phyloP scores from a whole-genome alignment of 352 stramenopile genomes.

The Phytophthora cactorum region DNA sequence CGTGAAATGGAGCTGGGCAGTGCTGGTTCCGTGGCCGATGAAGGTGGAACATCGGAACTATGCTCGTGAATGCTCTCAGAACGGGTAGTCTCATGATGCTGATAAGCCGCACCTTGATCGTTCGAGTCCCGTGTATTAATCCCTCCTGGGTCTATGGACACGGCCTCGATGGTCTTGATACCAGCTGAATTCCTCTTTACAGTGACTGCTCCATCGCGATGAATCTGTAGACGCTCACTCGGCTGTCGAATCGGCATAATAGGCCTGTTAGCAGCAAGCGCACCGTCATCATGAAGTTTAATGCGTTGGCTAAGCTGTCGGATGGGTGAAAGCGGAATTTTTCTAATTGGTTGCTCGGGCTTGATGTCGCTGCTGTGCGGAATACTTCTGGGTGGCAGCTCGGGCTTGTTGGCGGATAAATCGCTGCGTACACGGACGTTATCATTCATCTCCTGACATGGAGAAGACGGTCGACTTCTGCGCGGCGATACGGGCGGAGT shows the following conservation, averaged over 20 bases:
- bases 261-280: slow-evolving; percentile 13
- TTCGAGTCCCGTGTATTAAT: slow-evolving; percentile 7
- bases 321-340: slow-evolving; percentile 17
- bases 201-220: slow-evolving; percentile 9
- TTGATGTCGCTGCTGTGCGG: slow-evolving; percentile 8
- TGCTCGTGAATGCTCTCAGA: slow-evolving; percentile 8
- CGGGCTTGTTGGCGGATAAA: background rate
- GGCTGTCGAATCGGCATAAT: slow-evolving; percentile 14
- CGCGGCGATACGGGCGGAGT: slow-evolving; percentile 1
- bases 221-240: slow-evolving; percentile 18
- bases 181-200: background rate
- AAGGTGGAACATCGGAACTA: background rate
- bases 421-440: background rate
- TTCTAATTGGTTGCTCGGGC: background rate
- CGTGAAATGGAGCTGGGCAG: slow-evolving; percentile 8
- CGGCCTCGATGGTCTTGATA: slow-evolving; percentile 3
- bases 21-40: background rate
- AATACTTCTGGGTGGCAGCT: background rate
- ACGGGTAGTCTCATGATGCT: background rate
- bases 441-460: slow-evolving; percentile 1
- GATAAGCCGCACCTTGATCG: background rate
- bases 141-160: background rate
- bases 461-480: slow-evolving; percentile 21
- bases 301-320: slow-evolving; percentile 24
- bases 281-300: slow-evolving; percentile 27